phyloP scores from a whole-genome alignment of 1,284 basidiomycete genomes.

The Fomitopsis pinicola region DNA sequence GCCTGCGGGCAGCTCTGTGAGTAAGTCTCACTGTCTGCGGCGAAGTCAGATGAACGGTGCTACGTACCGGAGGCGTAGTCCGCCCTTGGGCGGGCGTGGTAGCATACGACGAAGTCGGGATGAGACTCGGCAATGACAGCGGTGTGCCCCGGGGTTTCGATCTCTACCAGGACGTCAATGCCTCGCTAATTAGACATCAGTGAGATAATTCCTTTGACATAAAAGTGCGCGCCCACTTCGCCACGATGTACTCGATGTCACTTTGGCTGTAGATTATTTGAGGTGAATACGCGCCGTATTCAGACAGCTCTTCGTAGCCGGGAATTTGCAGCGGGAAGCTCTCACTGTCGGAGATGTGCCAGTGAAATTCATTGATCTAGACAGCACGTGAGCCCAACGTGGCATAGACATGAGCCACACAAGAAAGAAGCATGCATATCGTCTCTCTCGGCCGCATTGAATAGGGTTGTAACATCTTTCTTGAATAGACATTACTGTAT shows the following conservation, averaged over 20 bases:
- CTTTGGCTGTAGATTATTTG: slow-evolving; percentile 51
- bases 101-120: slow-evolving; percentile 75
- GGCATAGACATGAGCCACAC: no score
- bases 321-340: slow-evolving; percentile 73
- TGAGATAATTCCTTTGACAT: background rate
- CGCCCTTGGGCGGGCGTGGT: slow-evolving; percentile 57
- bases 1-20: slow-evolving; percentile 70
- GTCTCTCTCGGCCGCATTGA: no score
- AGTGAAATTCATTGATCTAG: slow-evolving; percentile 61
- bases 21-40: no score
- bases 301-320: slow-evolving; percentile 57
- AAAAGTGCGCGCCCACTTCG: slow-evolving; percentile 35
- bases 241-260: slow-evolving; percentile 68
- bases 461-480: no score
- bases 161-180: slow-evolving; percentile 71
- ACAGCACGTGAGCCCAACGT: background rate
- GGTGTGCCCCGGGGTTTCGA: slow-evolving; percentile 81
- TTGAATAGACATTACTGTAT: no score
- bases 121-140: slow-evolving; percentile 58
- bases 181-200: slow-evolving; percentile 47
- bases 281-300: slow-evolving; percentile 66
- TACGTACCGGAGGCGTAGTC: slow-evolving; percentile 43
- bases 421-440: no score
- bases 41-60: background rate
- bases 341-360: slow-evolving; percentile 77